A percentile compares a stretch with the other conserved stretches of the same genome.
Conservation (phyloP, 2,329 filamentous ascomycete species). For the Fusarium oligoseptatum region DNA sequence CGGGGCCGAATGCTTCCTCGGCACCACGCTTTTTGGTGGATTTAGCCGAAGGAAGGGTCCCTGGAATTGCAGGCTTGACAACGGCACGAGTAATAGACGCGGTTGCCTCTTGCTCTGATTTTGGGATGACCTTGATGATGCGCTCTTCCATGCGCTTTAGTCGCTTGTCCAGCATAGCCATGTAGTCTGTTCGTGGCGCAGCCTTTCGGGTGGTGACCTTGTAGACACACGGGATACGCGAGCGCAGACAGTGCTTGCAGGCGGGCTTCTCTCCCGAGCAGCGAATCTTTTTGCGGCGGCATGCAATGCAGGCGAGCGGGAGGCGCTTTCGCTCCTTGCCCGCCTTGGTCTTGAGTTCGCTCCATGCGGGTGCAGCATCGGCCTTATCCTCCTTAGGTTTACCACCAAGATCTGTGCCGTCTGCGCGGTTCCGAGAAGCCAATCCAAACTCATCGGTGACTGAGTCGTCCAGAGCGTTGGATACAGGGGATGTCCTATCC, state of each 20-base stretch:
- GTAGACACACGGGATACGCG: constrained; percentile 95
- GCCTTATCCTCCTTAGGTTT: constrained; percentile 70
- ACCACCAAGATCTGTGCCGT: constrained; percentile 66
- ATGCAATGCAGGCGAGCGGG: constrained; percentile 94
- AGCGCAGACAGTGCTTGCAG: constrained; percentile 95
- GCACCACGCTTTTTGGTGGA: constrained; percentile 84
- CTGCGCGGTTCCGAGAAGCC: constrained; percentile 58
- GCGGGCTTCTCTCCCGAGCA: constrained; percentile 98
- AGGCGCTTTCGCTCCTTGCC: constrained; percentile 96
- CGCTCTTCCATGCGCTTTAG: constrained; percentile 97
- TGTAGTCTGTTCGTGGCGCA: constrained; percentile 95
- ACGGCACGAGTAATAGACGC: constrained; percentile 80
- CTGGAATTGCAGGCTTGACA: constrained; percentile 82
- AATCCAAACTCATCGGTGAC: constrained; percentile 72
- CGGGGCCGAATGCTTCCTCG: constrained; percentile 88
- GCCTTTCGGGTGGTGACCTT: constrained; percentile 96
- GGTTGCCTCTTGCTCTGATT: constrained; percentile 79
- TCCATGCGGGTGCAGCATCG: constrained; percentile 77
- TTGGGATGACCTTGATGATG: constrained; percentile 95
- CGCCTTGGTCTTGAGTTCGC: constrained; percentile 88
- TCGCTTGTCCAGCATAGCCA: constrained; percentile 98
- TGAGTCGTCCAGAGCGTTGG: constrained; percentile 65
- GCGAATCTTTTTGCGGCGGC: constrained; percentile 95
- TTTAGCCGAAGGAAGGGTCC: constrained; percentile 60
- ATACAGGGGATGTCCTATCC: constrained; percentile 58